Percentiles rank a stretch among this genome's conserved stretches.
These are phyloP conservation scores for Phytophthora tentaculata DNA, from an alignment of 352 stramenopile species.

Conservation along the genomic window DNA sequence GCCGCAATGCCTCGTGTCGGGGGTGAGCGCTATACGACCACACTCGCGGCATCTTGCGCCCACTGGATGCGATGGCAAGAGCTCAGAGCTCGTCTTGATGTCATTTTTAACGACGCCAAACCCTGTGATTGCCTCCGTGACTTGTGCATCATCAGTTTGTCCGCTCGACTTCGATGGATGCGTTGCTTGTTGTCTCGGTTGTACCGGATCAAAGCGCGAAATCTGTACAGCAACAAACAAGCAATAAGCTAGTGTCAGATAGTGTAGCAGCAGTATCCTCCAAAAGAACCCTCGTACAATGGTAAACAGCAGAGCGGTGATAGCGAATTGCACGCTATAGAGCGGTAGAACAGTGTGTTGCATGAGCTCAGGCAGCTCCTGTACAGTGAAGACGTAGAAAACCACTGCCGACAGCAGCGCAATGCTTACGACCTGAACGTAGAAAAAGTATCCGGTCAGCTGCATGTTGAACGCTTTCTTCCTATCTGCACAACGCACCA, in stretches of 20 bases:
- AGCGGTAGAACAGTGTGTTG: slow-evolving; percentile 44
- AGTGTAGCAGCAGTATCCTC: neutral
- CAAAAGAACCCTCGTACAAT: slow-evolving; percentile 23
- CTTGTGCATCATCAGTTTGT: slow-evolving; percentile 2
- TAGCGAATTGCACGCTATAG: slow-evolving; percentile 49
- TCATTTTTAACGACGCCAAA: too few species aligned
- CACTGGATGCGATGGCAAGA: slow-evolving; percentile 22
- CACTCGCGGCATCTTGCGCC: slow-evolving; percentile 45
- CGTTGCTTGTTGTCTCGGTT: slow-evolving; percentile 17
- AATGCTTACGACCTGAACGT: slow-evolving; percentile 43
- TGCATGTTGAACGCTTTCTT: too few species aligned
- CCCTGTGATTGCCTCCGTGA: slow-evolving; percentile 8
- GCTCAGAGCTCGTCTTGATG: too few species aligned
- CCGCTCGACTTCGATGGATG: neutral
- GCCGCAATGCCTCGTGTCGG: slow-evolving; percentile 84
- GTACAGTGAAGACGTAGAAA: slow-evolving; percentile 56
- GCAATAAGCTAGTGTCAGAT: too few species aligned
- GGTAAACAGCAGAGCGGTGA: slow-evolving; percentile 41
- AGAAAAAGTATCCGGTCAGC: too few species aligned
- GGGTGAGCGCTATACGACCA: slow-evolving; percentile 23
- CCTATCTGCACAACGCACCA: slow-evolving; percentile 35
- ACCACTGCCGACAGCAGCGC: slow-evolving; percentile 42
- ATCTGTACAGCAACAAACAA: slow-evolving; percentile 43
- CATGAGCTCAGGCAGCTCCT: slow-evolving; percentile 50
- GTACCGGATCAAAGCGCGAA: slow-evolving; percentile 51